phyloP scores from a whole-genome alignment of 768 basidiomycete genomes.

The Trametes sanguinea region DNA sequence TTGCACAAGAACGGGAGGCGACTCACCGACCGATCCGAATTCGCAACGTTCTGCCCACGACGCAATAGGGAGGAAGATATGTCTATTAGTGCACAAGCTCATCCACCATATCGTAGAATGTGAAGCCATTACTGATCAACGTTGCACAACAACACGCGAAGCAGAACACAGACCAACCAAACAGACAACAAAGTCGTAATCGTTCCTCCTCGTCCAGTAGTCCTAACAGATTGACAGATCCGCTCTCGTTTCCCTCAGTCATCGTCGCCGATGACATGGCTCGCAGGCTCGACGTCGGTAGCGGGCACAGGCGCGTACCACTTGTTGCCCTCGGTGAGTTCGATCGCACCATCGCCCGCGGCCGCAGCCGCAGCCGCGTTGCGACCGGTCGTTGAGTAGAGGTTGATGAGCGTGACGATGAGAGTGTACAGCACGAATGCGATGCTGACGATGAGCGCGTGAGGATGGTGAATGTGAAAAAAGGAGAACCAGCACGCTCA shows the following conservation, averaged over 20 bases:
- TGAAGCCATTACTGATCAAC: too few species aligned
- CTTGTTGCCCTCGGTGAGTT: conserved; percentile 47
- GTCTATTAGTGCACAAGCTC: too few species aligned
- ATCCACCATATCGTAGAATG: too few species aligned
- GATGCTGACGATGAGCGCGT: conserved; percentile 42
- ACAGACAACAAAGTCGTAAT: not conserved
- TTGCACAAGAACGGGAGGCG: too few species aligned
- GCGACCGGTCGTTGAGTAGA: conserved; percentile 64
- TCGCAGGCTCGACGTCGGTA: conserved; percentile 27
- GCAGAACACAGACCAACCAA: not conserved
- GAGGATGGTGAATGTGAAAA: not conserved
- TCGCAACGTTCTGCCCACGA: too few species aligned
- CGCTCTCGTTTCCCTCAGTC: not conserved
- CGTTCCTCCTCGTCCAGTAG: not conserved
- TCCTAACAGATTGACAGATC: too few species aligned
- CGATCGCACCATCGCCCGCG: conserved; percentile 40
- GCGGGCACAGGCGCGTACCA: conserved; percentile 69
- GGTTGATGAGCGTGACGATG: conserved; percentile 66
- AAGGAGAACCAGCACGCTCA: conserved; percentile 31
- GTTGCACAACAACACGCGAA: too few species aligned
- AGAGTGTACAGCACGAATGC: conserved; percentile 80
- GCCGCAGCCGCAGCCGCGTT: conserved; percentile 43
- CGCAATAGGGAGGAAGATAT: too few species aligned
- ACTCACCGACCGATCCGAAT: too few species aligned
- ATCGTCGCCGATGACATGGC: conserved; percentile 56